Evolutionary conservation across 768 basidiomycete species (phyloP), one percentile per base, ranked within the genome.

Genomic region (Piloderma croceum): DNA sequence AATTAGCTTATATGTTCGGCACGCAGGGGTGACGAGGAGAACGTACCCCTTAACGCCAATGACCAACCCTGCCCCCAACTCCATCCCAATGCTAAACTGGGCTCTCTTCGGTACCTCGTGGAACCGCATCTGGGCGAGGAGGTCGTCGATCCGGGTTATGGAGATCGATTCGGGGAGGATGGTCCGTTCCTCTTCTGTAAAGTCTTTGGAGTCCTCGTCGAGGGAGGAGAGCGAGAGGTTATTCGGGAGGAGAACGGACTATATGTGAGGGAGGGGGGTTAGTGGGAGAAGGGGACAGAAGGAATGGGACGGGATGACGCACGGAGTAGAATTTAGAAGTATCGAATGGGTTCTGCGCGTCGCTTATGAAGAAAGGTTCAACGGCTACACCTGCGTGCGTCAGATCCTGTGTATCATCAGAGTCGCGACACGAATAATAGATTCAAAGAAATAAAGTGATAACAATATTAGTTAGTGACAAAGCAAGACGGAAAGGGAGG

Each of bases 291-390:
- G 17, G 10, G 15, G 21, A 29, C 9, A 15, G 27, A n/a, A n/a
- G 5, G 22, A 39, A 6, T 34, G 34, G 29, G 31, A 21, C 22
- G 23, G 36, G 36, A 27, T 33, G 13, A 60, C 79, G 38, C 44
- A 90, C 90, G 7, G 81, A 77, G 58, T 87, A 94, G 59, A 92
- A 92, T 42, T 78, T 87, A 18, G 71, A 63, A 4, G 79, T 55
- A 37, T 88, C 77, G 45, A 96, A 97, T 0, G 73, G 67, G 32
- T 76, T 79, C 4, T 78, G 74, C 3, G 70, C 60, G 1, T 76
- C 77, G 39, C 77, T 78, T 39, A 97, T 89, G 63, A 96, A 93
- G 63, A 94, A 96, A 0, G 92, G 90, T 46, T 90, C 86, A 31
- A 96, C 69, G 5, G 73, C 73, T 15, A 83, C 81, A 0, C 90